Base-by-base conservation (phyloP, 2,329 filamentous ascomycete species). In the Cladosporium oxysporum region DNA sequence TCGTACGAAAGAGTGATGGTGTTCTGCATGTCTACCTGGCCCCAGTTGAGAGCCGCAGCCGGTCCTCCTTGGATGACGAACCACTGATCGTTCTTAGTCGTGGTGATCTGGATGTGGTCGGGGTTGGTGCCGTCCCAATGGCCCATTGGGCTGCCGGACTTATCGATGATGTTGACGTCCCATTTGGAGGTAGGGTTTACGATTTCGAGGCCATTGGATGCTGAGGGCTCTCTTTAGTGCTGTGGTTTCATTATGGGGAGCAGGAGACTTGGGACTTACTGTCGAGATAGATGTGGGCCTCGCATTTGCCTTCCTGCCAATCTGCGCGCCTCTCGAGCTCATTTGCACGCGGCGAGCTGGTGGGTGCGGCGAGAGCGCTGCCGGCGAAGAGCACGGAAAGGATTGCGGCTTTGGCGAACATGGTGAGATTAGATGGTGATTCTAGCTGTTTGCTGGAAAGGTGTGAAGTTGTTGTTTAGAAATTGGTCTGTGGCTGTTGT, bases 121-220 rank as follows among this genome's bases (percentile, higher is more conserved):
- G 55, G 55, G 55, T 58, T 58, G 55, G 55, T 58, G 55, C 55
- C 55, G 14, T 41, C 55, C 55, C 55, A 58, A 7, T 33, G 29
- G 5, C 31, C 55, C 10, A 58, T 33, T 6, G 33, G 55, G 55
- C 1, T 41, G 29, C n/a, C 11, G 21, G 31, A 5, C 1, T 33
- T 35, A 33, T 58, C 55, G 33, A 58, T 23, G 55, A 58, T 58
- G n/a, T 35, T 23, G 31, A 58, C 31, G 29, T 58, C 31, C 55
- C 55, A 58, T 7, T 58, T 58, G 11, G n/a, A 21, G n/a, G 55
- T 58, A 2, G 31, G 33, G 55, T 37, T 41, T 12, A 16, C 2
- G 16, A 41, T 11, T 28, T 58, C 55, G 18, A 58, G 31, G 10
- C 55, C 55, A 11, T 58, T 58, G 21, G 55, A 58, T n/a, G 55